Evolutionary conservation across 352 stramenopile species (phyloP).

Genomic region (Phytopythium litorale): DNA sequence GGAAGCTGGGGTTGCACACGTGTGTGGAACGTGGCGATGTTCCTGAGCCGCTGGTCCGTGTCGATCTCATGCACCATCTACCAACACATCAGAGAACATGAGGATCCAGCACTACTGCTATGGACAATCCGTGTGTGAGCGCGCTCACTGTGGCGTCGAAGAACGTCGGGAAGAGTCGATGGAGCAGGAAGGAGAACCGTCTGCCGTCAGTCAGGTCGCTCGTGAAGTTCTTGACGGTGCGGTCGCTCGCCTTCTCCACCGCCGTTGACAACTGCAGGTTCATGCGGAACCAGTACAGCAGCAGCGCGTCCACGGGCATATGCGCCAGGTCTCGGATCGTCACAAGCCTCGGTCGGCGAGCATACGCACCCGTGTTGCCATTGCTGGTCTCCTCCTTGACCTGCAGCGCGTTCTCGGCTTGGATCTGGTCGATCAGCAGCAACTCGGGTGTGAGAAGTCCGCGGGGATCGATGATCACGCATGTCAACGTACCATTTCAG

Average conservation of each 20-base stretch:
- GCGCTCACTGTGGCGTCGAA: slow-evolving; percentile 45
- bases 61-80: slow-evolving; percentile 83
- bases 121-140: background rate
- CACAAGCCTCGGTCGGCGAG: slow-evolving; percentile 20
- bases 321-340: slow-evolving; percentile 58
- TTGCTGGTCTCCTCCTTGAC: slow-evolving; percentile 27
- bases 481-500: slow-evolving; percentile 41
- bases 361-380: background rate
- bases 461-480: background rate
- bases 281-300: slow-evolving; percentile 78
- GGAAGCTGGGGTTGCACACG: slow-evolving; percentile 64
- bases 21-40: slow-evolving; percentile 64
- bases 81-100: background rate
- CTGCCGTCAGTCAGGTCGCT: slow-evolving; percentile 63
- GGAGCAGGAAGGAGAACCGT: slow-evolving; percentile 63
- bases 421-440: slow-evolving; percentile 19
- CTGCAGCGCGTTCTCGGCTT: slow-evolving; percentile 59
- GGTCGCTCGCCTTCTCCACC: slow-evolving; percentile 60
- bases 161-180: slow-evolving; percentile 69
- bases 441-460: background rate
- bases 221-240: slow-evolving; percentile 77
- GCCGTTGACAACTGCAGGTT: slow-evolving; percentile 60
- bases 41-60: slow-evolving; percentile 58
- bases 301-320: slow-evolving; percentile 68
- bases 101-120: background rate